Conservation (phyloP, 148 eudicot genomes). For the Linanthus parryae region DNA sequence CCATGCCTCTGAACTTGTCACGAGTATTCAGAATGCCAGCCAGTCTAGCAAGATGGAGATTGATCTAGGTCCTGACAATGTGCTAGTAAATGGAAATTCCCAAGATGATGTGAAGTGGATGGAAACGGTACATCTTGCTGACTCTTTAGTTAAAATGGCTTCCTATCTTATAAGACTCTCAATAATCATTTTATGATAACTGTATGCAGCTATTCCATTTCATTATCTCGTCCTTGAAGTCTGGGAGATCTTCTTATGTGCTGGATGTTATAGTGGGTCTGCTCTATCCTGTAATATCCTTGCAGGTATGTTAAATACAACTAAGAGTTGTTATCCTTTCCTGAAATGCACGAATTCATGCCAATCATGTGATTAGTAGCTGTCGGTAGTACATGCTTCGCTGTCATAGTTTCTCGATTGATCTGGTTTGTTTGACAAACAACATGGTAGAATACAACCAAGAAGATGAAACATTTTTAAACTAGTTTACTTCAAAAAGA, state of each 20-base stretch:
- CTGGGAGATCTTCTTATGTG: conserved; percentile 83
- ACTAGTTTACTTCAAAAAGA: no score
- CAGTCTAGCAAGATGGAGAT: conserved; percentile 43
- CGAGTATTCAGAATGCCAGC: conserved; percentile 47
- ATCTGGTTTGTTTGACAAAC: no score
- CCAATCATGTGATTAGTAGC: background rate
- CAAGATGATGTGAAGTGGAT: conserved; percentile 92
- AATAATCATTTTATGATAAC: conserved; percentile 5
- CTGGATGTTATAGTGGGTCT: conserved; percentile 73
- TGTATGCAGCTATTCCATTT: conserved; percentile 78
- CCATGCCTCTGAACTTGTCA: conserved; percentile 66
- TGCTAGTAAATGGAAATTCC: conserved; percentile 37
- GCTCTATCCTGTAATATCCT: conserved; percentile 82
- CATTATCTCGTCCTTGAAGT: conserved; percentile 79
- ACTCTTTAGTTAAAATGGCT: conserved; percentile 4
- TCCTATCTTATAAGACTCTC: conserved; percentile 6
- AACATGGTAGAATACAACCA: no score
- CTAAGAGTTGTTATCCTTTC: background rate
- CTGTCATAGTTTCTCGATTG: no score
- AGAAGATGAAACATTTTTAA: no score
- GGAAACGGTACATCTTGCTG: conserved; percentile 70
- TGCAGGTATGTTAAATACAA: conserved; percentile 53
- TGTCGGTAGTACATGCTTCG: no score
- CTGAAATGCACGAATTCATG: background rate
- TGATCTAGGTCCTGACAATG: conserved; percentile 36